These are phyloP conservation scores for Suhomyces kunorum DNA, from an alignment of 1,139 yeast genomes.

Conservation along the genomic window DNA sequence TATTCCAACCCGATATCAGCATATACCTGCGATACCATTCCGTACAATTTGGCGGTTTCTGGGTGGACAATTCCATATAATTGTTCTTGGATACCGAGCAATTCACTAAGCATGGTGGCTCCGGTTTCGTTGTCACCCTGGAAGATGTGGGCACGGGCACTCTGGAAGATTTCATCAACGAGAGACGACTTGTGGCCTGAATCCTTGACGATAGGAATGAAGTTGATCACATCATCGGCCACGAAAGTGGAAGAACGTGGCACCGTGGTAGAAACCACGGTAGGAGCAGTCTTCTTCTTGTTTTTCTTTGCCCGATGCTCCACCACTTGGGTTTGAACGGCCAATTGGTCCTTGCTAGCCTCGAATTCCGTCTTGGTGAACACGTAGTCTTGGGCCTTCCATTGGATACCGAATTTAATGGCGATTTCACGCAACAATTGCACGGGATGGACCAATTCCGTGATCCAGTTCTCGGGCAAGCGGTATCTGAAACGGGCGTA, in stretches of 20 bases:
- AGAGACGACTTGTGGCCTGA: constrained; percentile 65
- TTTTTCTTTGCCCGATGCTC: constrained; percentile 25
- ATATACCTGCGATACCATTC: constrained; percentile 65
- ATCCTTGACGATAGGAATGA: constrained; percentile 75
- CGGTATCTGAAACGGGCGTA: constrained; percentile 60
- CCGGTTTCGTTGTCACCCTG: constrained; percentile 51
- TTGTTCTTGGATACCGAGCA: constrained; percentile 76
- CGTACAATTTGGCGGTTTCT: constrained; percentile 73
- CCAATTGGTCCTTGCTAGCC: constrained; percentile 23
- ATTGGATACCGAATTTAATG: constrained; percentile 81
- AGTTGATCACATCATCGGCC: constrained; percentile 62
- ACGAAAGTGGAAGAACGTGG: constrained; percentile 47
- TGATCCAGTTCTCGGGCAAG: constrained; percentile 53
- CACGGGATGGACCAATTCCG: constrained; percentile 33
- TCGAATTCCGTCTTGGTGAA: constrained; percentile 52
- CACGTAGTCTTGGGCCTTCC: constrained; percentile 58
- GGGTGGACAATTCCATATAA: constrained; percentile 80
- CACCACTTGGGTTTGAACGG: constrained; percentile 20
- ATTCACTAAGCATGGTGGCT: constrained; percentile 62
- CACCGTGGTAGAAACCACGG: constrained; percentile 23
- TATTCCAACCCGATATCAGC: constrained; percentile 57
- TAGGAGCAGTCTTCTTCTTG: constrained; percentile 31
- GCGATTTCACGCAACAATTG: constrained; percentile 74
- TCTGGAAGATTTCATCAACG: constrained; percentile 77
- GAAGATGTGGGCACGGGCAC: constrained; percentile 56